A percentile compares a stretch with the other conserved stretches of the same genome.
Conservation (phyloP, 2,329 filamentous ascomycete genomes). For the Ophiostoma angusticollis region DNA sequence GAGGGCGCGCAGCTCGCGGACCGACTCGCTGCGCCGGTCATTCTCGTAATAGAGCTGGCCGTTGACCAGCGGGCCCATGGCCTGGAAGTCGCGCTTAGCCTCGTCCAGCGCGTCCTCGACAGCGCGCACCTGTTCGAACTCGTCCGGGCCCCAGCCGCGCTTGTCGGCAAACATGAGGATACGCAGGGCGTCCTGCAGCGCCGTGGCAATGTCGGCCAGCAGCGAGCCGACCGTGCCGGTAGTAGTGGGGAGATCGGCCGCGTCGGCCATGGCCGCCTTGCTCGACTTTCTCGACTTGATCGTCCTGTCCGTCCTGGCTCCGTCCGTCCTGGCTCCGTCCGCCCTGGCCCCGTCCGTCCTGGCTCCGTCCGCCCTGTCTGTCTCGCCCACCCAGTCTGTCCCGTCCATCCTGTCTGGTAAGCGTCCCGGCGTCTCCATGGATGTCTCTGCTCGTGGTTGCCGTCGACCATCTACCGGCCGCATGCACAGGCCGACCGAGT, state of each 20-base stretch:
- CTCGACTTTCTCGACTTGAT: too few species aligned
- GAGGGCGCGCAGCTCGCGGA: slow-evolving; percentile 36
- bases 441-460: neutral
- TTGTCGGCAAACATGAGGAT: slow-evolving; percentile 45
- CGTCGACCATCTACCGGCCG: slow-evolving; percentile 2
- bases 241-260: slow-evolving; percentile 15
- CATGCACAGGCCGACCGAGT: slow-evolving; percentile 1
- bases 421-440: too few species aligned
- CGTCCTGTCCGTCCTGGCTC: too few species aligned
- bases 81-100: slow-evolving; percentile 48
- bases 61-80: slow-evolving; percentile 40
- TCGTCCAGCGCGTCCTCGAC: slow-evolving; percentile 44
- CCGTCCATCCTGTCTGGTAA: too few species aligned
- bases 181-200: slow-evolving; percentile 39
- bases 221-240: slow-evolving; percentile 43
- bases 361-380: too few species aligned
- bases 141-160: slow-evolving; percentile 44
- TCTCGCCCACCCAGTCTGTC: too few species aligned
- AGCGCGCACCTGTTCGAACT: slow-evolving; percentile 44
- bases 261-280: neutral
- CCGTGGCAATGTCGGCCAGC: slow-evolving; percentile 44
- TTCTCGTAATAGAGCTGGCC: slow-evolving; percentile 45
- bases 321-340: too few species aligned
- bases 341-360: too few species aligned
- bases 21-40: slow-evolving; percentile 40